A percentile compares a stretch with the other conserved stretches of the same genome.
Conservation (phyloP, 306 rosid genomes). For the Vicia sativa region DNA sequence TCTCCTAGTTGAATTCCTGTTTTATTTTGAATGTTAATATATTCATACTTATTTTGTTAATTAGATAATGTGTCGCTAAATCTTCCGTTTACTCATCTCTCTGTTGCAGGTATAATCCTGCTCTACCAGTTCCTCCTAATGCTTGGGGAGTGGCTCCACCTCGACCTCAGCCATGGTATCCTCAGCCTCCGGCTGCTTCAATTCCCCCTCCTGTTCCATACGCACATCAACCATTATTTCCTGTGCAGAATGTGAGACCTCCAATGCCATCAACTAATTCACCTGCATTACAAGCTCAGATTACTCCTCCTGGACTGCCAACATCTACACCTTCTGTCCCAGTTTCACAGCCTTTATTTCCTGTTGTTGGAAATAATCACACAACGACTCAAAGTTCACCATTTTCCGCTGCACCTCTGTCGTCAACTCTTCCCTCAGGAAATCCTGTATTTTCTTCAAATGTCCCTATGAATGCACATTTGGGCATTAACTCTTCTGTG, state of each 20-base stretch:
- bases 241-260: conserved; percentile 84
- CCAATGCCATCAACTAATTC: conserved; percentile 62
- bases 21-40: conserved; percentile 12
- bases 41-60: conserved; percentile 14
- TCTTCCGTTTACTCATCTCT: conserved; percentile 2
- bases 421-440: conserved; percentile 57
- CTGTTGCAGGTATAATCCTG: conserved; percentile 66
- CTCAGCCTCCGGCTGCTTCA: conserved; percentile 73
- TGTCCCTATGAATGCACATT: conserved; percentile 54
- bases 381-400: conserved; percentile 64
- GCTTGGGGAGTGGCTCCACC: conserved; percentile 74
- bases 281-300: conserved; percentile 62
- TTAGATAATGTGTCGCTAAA: background rate
- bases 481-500: conserved; percentile 51
- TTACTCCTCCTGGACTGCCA: conserved; percentile 81
- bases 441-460: conserved; percentile 48
- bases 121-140: conserved; percentile 62
- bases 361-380: conserved; percentile 78
- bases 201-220: conserved; percentile 73
- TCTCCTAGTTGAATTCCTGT: background rate
- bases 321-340: conserved; percentile 65
- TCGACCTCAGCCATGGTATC: conserved; percentile 87
- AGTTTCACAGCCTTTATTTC: conserved; percentile 96
- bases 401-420: conserved; percentile 58
- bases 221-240: conserved; percentile 90